phyloP scores from a whole-genome alignment of 768 basidiomycete genomes.

The Russula compacta region DNA sequence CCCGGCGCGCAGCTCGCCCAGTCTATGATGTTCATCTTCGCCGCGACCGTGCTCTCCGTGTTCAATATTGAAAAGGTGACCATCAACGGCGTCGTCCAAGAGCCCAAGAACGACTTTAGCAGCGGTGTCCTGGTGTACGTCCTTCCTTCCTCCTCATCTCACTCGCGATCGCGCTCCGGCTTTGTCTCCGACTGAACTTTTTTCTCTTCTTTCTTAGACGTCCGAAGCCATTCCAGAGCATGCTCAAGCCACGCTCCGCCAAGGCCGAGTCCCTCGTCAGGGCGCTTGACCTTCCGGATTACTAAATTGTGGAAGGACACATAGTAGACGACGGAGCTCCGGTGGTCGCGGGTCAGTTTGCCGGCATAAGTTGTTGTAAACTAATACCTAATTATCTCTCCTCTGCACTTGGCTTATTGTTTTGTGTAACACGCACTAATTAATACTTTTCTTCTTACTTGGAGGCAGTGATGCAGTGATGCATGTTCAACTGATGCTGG shows the following conservation, averaged over 20 bases:
- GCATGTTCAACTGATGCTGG: no score
- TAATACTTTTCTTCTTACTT: neutral
- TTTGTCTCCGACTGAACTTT: neutral
- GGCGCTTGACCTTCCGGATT: constrained; percentile 9
- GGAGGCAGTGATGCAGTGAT: no score
- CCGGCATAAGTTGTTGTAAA: neutral
- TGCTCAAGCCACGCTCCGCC: constrained; percentile 19
- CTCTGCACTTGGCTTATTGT: neutral
- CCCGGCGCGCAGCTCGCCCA: constrained; percentile 20
- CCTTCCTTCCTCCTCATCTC: neutral
- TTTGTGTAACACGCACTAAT: neutral
- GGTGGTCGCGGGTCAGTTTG: neutral
- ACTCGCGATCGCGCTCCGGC: neutral
- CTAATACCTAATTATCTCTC: neutral
- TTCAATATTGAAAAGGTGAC: constrained; percentile 18
- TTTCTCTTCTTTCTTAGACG: constrained; percentile 6
- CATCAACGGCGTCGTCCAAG: constrained; percentile 17
- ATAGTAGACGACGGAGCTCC: no score
- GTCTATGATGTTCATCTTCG: constrained; percentile 18
- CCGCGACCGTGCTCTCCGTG: constrained; percentile 16
- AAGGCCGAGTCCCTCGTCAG: constrained; percentile 16
- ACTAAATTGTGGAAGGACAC: neutral
- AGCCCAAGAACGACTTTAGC: constrained; percentile 12
- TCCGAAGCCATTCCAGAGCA: constrained; percentile 22
- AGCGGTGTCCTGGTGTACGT: constrained; percentile 18